Evolutionary conservation across 148 eudicot genomes (phyloP).

Genomic region (Rhododendron williamsianum): DNA sequence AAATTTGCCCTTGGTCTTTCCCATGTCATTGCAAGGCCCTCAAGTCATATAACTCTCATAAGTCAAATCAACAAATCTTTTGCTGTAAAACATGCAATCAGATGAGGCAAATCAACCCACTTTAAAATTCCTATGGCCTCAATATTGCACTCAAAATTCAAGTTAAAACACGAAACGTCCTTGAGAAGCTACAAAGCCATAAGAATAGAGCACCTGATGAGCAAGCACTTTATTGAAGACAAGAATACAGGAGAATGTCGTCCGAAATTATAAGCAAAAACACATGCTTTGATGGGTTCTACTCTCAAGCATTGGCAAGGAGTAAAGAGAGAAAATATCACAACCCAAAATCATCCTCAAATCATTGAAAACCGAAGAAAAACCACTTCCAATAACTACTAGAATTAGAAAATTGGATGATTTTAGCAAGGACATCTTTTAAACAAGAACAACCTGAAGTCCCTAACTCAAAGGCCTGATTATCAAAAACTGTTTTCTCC

Average conservation of each 20-base stretch:
- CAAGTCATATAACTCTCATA: background rate
- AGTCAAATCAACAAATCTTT: background rate
- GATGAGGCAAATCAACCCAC: background rate
- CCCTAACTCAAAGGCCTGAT: background rate
- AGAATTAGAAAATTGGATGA: background rate
- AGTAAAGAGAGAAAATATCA: background rate
- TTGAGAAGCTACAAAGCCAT: background rate
- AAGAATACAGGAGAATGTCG: background rate
- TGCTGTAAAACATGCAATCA: background rate
- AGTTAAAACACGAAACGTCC: background rate
- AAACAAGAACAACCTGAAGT: background rate
- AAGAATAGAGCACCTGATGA: background rate
- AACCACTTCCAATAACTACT: background rate
- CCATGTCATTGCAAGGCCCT: background rate
- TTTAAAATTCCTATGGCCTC: background rate
- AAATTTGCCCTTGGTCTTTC: background rate
- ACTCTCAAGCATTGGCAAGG: background rate
- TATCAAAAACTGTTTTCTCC: background rate
- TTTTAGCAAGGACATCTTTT: background rate
- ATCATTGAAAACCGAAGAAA: background rate
- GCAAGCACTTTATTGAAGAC: background rate
- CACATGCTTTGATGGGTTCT: background rate
- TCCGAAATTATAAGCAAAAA: background rate
- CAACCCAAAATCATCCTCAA: background rate
- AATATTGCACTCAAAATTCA: background rate